Percentiles rank a stretch among this genome's conserved stretches.
Conservation (phyloP, 73 alveolate genomes). For the Paraurostyla sp. region DNA sequence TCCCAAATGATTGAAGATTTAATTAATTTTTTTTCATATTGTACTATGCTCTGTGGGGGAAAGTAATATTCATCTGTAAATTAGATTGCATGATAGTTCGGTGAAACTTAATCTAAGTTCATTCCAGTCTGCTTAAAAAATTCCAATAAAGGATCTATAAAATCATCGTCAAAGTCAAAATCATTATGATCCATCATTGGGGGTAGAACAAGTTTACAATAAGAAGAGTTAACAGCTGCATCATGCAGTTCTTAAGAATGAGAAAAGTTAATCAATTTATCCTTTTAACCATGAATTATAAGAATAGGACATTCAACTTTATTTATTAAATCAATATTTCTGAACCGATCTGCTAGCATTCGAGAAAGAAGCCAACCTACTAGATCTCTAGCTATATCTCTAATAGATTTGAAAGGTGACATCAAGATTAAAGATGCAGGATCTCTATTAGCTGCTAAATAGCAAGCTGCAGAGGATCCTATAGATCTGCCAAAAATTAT, state of each 20-base stretch:
- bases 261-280: conserved; percentile 90
- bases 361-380: conserved; percentile 79
- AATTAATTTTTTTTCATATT: conserved; percentile 1
- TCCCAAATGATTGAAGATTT: conserved; percentile 51
- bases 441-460: conserved; percentile 76
- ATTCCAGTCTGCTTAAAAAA: conserved; percentile 64
- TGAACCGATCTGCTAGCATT: conserved; percentile 86
- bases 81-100: not conserved
- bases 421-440: conserved; percentile 84
- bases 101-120: not conserved
- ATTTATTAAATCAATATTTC: conserved; percentile 89
- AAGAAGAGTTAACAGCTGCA: conserved; percentile 77
- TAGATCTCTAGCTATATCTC: conserved; percentile 83
- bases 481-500: conserved; percentile 95
- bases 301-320: conserved; percentile 87
- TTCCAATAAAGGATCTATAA: conserved; percentile 77
- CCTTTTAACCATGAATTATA: conserved; percentile 97
- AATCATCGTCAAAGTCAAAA: conserved; percentile 82
- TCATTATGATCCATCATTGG: conserved; percentile 82
- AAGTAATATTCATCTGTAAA: conserved; percentile 25
- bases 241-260: conserved; percentile 87
- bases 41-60: not conserved
- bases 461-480: conserved; percentile 95
- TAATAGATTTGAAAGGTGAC: conserved; percentile 89
- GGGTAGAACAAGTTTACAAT: conserved; percentile 81